phyloP scores from a whole-genome alignment of 1,139 yeast genomes.

The Eremothecium cymbalariae region DNA sequence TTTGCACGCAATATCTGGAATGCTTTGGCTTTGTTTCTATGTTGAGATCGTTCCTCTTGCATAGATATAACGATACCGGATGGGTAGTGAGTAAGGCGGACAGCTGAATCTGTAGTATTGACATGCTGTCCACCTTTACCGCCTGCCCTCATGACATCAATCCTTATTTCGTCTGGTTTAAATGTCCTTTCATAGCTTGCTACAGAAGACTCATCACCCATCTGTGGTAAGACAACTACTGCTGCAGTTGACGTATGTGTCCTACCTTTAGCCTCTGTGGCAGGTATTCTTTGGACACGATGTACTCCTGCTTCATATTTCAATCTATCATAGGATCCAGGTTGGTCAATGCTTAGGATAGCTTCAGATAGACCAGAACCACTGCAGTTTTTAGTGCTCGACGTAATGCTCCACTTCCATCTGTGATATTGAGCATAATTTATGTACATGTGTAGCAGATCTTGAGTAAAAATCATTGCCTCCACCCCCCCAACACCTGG shows the following conservation, averaged over 20 bases:
- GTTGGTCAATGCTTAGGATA: constrained; percentile 60
- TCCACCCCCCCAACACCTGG: constrained; percentile 98
- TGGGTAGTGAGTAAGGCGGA: constrained; percentile 83
- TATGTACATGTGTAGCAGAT: constrained; percentile 72
- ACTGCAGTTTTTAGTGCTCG: constrained; percentile 45
- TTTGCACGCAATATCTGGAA: constrained; percentile 73
- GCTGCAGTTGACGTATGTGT: constrained; percentile 96
- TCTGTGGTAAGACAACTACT: constrained; percentile 84
- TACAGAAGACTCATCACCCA: constrained; percentile 45
- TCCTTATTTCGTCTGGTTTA: constrained; percentile 78
- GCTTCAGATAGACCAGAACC: constrained; percentile 73
- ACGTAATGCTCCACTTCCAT: constrained; percentile 61
- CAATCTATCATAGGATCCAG: constrained; percentile 66
- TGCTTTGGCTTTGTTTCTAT: constrained; percentile 92
- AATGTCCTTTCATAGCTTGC: constrained; percentile 68
- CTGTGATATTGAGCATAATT: constrained; percentile 55
- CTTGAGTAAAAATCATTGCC: constrained; percentile 78
- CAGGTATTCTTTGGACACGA: constrained; percentile 89
- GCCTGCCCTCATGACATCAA: constrained; percentile 93
- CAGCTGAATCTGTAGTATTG: constrained; percentile 96
- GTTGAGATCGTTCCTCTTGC: constrained; percentile 95
- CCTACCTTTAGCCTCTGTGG: constrained; percentile 87
- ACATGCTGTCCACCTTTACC: constrained; percentile 99
- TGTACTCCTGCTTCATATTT: constrained; percentile 94
- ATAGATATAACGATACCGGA: constrained; percentile 83